Percentiles rank a stretch among this genome's conserved stretches.
Conservation (phyloP, 441 rosid species). For the Metrosideros polymorpha region DNA sequence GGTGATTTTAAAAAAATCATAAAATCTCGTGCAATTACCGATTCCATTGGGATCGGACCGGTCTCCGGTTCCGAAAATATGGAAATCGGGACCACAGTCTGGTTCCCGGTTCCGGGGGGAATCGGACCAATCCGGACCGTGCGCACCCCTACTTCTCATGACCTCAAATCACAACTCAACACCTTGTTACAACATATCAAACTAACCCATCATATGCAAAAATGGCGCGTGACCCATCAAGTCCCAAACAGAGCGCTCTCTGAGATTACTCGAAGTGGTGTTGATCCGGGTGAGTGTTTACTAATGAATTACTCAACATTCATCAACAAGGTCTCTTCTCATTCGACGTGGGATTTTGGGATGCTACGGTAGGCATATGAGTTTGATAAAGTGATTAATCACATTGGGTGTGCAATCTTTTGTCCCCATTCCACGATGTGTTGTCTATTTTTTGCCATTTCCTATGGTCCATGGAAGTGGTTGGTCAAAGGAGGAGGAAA, state of each 20-base stretch:
- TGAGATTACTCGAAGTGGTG: too few relatives aligned
- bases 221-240: neutral
- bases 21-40: too few relatives aligned
- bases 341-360: neutral
- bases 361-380: neutral
- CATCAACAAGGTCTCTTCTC: neutral
- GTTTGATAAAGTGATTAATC: neutral
- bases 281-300: neutral
- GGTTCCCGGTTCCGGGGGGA: too few relatives aligned
- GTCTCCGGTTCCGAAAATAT: too few relatives aligned
- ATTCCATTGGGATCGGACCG: too few relatives aligned
- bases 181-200: neutral
- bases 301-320: neutral
- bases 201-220: too few relatives aligned
- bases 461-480: neutral
- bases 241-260: neutral
- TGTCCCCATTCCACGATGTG: neutral
- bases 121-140: too few relatives aligned
- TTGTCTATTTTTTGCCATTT: neutral
- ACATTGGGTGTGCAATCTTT: neutral
- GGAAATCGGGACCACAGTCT: too few relatives aligned
- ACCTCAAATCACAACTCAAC: neutral
- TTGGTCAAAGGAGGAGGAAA: neutral
- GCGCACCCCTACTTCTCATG: neutral
- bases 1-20: too few relatives aligned